A percentile compares a stretch with the other conserved stretches of the same genome.
Conservation (phyloP, 495 filamentous ascomycete species). For the Neurospora sp. region DNA sequence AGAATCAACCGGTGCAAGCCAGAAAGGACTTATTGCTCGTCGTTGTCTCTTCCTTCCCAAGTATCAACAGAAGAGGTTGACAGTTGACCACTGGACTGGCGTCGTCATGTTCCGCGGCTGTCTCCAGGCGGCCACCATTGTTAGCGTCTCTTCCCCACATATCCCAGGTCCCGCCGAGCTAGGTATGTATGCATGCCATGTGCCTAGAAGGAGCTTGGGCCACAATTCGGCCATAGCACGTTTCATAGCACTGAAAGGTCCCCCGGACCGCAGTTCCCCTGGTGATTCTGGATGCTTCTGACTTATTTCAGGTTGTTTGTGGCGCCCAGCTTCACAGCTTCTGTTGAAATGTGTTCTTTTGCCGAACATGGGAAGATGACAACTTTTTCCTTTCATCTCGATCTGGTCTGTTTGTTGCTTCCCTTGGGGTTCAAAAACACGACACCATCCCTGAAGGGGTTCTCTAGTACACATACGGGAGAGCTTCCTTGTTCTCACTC, state of each 20-base stretch:
- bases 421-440: background rate
- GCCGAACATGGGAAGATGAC: conserved; percentile 27
- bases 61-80: background rate
- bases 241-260: background rate
- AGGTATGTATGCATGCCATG: background rate
- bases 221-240: conserved; percentile 7
- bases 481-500: conserved; percentile 2
- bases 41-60: background rate
- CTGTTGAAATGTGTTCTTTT: conserved; percentile 31
- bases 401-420: background rate
- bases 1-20: background rate
- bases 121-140: background rate
- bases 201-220: conserved; percentile 13
- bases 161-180: background rate
- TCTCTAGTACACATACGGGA: conserved; percentile 2
- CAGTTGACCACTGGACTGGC: background rate
- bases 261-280: background rate
- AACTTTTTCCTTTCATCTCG: conserved; percentile 17
- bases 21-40: background rate
- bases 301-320: conserved; percentile 3
- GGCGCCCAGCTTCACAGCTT: conserved; percentile 8
- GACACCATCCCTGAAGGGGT: background rate
- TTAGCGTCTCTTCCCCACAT: conserved; percentile 6
- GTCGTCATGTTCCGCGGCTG: background rate
- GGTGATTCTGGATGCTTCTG: conserved; percentile 14